phyloP scores from a whole-genome alignment of 2,329 filamentous ascomycete genomes.

The Trichophyton simii region DNA sequence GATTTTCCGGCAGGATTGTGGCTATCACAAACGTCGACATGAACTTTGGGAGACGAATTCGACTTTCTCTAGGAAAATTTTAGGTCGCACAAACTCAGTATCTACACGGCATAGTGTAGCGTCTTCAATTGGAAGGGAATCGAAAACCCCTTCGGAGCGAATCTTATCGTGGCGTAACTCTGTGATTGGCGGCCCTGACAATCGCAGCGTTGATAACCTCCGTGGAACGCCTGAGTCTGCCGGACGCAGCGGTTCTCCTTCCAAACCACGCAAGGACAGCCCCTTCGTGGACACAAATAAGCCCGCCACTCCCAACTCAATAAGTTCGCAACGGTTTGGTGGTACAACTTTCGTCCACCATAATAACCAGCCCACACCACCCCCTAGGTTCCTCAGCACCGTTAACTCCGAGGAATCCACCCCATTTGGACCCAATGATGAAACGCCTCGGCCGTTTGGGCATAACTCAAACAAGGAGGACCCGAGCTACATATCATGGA shows the following conservation, averaged over 20 bases:
- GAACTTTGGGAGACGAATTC: slow-evolving; percentile 69
- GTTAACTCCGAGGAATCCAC: neutral
- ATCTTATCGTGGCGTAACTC: slow-evolving; percentile 81
- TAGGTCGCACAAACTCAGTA: slow-evolving; percentile 44
- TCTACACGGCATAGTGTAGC: slow-evolving; percentile 42
- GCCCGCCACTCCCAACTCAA: neutral
- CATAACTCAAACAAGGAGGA: slow-evolving; percentile 30
- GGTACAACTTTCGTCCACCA: neutral
- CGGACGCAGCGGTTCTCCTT: slow-evolving; percentile 38
- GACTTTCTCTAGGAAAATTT: slow-evolving; percentile 57
- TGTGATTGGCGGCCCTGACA: slow-evolving; percentile 41
- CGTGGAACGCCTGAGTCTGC: slow-evolving; percentile 19
- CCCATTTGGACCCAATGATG: neutral
- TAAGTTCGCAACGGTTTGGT: neutral
- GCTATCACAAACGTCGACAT: slow-evolving; percentile 61
- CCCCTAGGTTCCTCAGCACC: neutral
- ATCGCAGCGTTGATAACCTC: slow-evolving; percentile 35
- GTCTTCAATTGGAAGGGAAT: slow-evolving; percentile 31
- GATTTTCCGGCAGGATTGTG: slow-evolving; percentile 90
- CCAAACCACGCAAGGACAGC: slow-evolving; percentile 24
- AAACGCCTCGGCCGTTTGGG: slow-evolving; percentile 33
- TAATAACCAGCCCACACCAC: neutral
- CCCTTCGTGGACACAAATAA: neutral
- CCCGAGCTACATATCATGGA: slow-evolving; percentile 44
- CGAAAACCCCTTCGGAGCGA: slow-evolving; percentile 51